Percentiles rank a stretch among this genome's conserved stretches.
Evolutionary conservation across 202 grass and related monocot genomes (phyloP).

Genomic region (Hordeum pubiflorum): DNA sequence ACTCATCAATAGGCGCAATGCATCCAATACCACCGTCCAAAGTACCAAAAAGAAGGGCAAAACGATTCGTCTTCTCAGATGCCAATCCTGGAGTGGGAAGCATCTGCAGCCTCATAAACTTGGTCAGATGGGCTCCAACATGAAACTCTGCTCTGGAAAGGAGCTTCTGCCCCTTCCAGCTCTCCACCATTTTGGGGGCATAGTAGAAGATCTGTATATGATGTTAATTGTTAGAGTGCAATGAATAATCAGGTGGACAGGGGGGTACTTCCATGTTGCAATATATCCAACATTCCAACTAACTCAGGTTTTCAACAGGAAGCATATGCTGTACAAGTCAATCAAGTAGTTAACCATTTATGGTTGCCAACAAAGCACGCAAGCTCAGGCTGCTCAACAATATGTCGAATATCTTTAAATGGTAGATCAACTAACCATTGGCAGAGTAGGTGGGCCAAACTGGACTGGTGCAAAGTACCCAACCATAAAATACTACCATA

Average conservation of each 20-base stretch:
- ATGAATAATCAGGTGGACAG: neutral
- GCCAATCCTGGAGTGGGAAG: slow-evolving; percentile 46
- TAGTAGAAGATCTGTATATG: slow-evolving; percentile 88
- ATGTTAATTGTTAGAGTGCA: slow-evolving; percentile 12
- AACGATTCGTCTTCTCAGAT: slow-evolving; percentile 84
- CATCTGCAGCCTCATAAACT: slow-evolving; percentile 90
- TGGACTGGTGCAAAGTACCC: neutral
- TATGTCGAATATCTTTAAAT: neutral
- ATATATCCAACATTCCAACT: neutral
- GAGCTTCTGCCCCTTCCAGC: slow-evolving; percentile 97
- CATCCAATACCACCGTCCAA: slow-evolving; percentile 89
- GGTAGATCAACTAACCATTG: neutral
- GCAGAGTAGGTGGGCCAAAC: neutral
- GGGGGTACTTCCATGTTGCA: neutral
- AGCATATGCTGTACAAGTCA: neutral
- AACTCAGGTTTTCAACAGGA: neutral
- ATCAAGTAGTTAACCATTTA: neutral
- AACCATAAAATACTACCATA: neutral
- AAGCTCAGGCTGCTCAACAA: neutral
- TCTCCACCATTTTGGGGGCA: slow-evolving; percentile 89
- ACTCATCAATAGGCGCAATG: slow-evolving; percentile 79
- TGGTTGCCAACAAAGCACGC: neutral
- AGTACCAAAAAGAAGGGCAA: slow-evolving; percentile 80
- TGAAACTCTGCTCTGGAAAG: slow-evolving; percentile 80
- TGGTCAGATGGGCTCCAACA: slow-evolving; percentile 64